These are phyloP conservation scores for Suillus ampliporus DNA, from an alignment of 768 basidiomycete genomes.

Conservation along the genomic window DNA sequence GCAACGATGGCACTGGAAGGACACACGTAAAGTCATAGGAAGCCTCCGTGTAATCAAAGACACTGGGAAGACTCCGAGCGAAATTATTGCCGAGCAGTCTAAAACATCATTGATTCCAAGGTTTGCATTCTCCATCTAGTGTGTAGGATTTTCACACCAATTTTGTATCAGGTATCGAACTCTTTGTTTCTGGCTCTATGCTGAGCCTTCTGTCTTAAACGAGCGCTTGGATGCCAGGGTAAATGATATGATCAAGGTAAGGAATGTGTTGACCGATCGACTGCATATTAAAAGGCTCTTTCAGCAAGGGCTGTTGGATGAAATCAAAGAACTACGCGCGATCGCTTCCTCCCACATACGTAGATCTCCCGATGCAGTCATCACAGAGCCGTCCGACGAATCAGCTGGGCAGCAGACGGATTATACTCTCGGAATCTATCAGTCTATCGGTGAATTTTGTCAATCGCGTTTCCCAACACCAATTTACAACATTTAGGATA, in stretches of 20 bases:
- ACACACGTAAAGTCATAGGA: slow-evolving; percentile 88
- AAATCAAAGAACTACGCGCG: slow-evolving; percentile 64
- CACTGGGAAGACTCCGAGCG: slow-evolving; percentile 65
- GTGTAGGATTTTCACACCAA: background rate
- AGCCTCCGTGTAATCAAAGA: slow-evolving; percentile 81
- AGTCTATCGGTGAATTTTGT: slow-evolving; percentile 76
- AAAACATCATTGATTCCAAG: slow-evolving; percentile 51
- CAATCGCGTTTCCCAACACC: slow-evolving; percentile 6
- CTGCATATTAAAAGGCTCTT: slow-evolving; percentile 10
- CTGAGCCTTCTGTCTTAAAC: slow-evolving; percentile 65
- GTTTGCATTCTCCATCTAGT: slow-evolving; percentile 37
- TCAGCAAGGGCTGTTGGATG: slow-evolving; percentile 80
- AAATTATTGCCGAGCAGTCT: slow-evolving; percentile 70
- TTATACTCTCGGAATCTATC: slow-evolving; percentile 88
- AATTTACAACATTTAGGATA: slow-evolving; percentile 64
- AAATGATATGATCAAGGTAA: slow-evolving; percentile 88
- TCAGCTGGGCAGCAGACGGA: slow-evolving; percentile 40
- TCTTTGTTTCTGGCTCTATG: slow-evolving; percentile 91
- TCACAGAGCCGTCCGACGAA: background rate
- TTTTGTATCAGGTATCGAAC: slow-evolving; percentile 70
- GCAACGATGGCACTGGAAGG: slow-evolving; percentile 94
- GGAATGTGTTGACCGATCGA: background rate
- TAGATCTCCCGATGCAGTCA: background rate
- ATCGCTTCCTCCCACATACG: slow-evolving; percentile 18
- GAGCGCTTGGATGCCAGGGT: slow-evolving; percentile 79